A percentile compares a stretch with the other conserved stretches of the same genome.
These are phyloP conservation scores for Sporisorium sorghi DNA, from an alignment of 1,284 basidiomycete species.

Conservation along the genomic window DNA sequence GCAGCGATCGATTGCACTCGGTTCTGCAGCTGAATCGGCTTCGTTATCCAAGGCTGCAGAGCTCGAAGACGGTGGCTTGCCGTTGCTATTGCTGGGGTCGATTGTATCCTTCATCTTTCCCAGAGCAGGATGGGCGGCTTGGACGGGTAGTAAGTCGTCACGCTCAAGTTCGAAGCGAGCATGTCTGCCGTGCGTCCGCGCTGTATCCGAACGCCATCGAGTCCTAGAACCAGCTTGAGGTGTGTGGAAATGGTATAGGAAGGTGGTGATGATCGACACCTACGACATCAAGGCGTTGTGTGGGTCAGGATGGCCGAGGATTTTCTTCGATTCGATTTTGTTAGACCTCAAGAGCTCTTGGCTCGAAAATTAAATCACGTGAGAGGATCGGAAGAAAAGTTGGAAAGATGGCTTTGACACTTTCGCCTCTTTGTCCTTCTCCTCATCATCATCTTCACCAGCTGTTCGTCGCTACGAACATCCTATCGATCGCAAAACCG, in stretches of 20 bases:
- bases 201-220: too few relatives aligned
- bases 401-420: constrained; percentile 12
- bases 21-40: neutral
- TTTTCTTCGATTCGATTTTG: neutral
- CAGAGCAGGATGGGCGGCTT: too few relatives aligned
- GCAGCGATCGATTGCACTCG: neutral
- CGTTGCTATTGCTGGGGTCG: neutral
- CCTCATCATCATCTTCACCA: neutral
- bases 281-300: neutral
- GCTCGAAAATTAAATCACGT: constrained; percentile 29
- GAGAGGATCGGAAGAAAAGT: constrained; percentile 35
- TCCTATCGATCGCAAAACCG: too few relatives aligned
- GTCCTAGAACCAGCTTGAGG: neutral
- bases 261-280: constrained; percentile 6
- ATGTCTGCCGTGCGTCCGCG: too few relatives aligned
- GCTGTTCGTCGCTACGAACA: neutral
- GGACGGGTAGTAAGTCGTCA: too few relatives aligned
- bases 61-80: neutral
- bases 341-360: constrained; percentile 4
- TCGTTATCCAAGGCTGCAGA: neutral
- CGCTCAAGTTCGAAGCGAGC: neutral
- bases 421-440: neutral
- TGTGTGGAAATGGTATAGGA: neutral
- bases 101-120: neutral
- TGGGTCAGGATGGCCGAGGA: constrained; percentile 16